Evolutionary conservation across 2,329 filamentous ascomycete genomes (phyloP), one percentile per base, ranked within the genome.

Genomic region (Hypocrella siamensis): DNA sequence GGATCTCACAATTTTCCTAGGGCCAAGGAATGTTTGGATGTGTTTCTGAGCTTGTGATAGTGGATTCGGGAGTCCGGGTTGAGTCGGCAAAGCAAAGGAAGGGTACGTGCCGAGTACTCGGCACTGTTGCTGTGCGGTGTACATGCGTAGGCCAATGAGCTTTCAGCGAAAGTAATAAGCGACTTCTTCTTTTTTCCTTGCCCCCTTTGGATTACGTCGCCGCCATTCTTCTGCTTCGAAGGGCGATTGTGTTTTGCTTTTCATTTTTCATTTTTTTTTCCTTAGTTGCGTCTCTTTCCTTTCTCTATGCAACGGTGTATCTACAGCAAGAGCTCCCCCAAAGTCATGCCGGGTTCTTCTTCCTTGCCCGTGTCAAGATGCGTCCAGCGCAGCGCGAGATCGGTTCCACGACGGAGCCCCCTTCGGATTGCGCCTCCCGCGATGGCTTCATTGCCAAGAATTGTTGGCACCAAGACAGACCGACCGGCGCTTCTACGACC

Each of bases 311-410:
- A n/a, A n/a, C n/a, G n/a, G n/a, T n/a, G n/a, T n/a, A n/a, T n/a
- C n/a, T n/a, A n/a, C n/a, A n/a, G n/a, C n/a, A n/a, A n/a, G n/a
- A n/a, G 21, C 7, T 12, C 21, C 21, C 21, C 21, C 21, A 22
- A n/a, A n/a, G n/a, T 22, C 39, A 58, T 57, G 54, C 47, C 53
- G 34, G 48, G 53, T 34, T 43, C 49, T 26, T 44, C 51, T 34
- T 43, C 49, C 27, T 44, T 51, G 38, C 54, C 57, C 14, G 45
- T 59, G 35, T 50, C 54, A 35, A 50, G 56, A 40, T 58, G 51
- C 44, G 46, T 58, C 31, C 54, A 52, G 43, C 56, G 49, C 44
- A 47, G 50, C 43, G 49, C 50, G 28, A 49, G 53, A 35, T 46
- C 45, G 21, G 38, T 55, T 35, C 45, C 44, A 26, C 47, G 40